phyloP scores from a whole-genome alignment of 345 rosid genomes.

The Syzygium aromaticum region DNA sequence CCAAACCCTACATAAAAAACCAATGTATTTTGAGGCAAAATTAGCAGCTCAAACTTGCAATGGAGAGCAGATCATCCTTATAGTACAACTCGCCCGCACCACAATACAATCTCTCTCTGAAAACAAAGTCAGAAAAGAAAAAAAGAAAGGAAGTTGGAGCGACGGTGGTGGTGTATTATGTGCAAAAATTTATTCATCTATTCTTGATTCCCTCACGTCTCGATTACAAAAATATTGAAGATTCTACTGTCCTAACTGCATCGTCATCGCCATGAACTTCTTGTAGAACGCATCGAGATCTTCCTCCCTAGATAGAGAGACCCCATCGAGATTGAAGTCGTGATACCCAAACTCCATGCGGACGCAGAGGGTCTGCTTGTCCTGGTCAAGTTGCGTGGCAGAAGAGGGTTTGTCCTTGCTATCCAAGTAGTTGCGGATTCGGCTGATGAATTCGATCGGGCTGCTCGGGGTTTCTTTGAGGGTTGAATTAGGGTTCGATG shows the following conservation, averaged over 20 bases:
- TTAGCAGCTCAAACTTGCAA: background rate
- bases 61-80: background rate
- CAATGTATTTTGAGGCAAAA: background rate
- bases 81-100: background rate
- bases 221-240: too few species aligned
- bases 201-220: too few species aligned
- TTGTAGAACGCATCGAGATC: slow-evolving; percentile 63
- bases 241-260: slow-evolving; percentile 25
- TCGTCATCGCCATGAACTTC: slow-evolving; percentile 30
- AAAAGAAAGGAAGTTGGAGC: too few species aligned
- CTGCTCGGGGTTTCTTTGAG: slow-evolving; percentile 34
- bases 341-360: slow-evolving; percentile 60
- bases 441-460: slow-evolving; percentile 76
- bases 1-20: background rate
- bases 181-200: too few species aligned
- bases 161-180: too few species aligned
- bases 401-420: slow-evolving; percentile 42
- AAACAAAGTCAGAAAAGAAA: background rate
- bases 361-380: slow-evolving; percentile 41
- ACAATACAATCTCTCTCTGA: background rate
- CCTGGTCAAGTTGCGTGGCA: slow-evolving; percentile 48
- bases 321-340: slow-evolving; percentile 77
- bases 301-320: slow-evolving; percentile 69
- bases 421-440: slow-evolving; percentile 47
- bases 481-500: slow-evolving; percentile 32